Conservation (phyloP, 345 rosid genomes). For the Raphanus raphanistrum region DNA sequence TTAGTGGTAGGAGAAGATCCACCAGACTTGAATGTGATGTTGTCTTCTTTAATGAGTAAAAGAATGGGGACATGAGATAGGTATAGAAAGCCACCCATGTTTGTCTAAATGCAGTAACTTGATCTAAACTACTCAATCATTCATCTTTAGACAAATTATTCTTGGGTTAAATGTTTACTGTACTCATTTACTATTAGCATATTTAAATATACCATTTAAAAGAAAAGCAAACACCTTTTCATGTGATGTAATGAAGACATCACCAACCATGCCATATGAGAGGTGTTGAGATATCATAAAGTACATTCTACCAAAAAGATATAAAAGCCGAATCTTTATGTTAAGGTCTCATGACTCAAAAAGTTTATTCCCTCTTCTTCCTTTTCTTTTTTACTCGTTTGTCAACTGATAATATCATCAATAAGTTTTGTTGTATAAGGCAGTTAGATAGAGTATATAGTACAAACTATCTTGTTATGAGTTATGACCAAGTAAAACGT, state of each 20-base stretch:
- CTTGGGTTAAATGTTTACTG: background rate
- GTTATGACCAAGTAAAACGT: slow-evolving; percentile 26
- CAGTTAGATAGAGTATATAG: background rate
- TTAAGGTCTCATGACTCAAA: slow-evolving; percentile 15
- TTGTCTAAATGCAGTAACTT: slow-evolving; percentile 34
- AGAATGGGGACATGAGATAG: slow-evolving; percentile 40
- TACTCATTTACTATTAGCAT: background rate
- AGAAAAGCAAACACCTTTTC: slow-evolving; percentile 23
- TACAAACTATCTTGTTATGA: background rate
- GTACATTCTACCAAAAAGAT: slow-evolving; percentile 25
- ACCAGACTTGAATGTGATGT: slow-evolving; percentile 42
- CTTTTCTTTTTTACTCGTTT: background rate
- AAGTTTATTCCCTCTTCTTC: slow-evolving; percentile 11
- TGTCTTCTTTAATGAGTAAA: slow-evolving; percentile 38
- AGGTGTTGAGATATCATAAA: slow-evolving; percentile 25
- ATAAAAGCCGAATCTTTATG: slow-evolving; percentile 21
- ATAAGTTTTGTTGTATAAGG: background rate
- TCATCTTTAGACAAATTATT: slow-evolving; percentile 5
- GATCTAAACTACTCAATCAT: slow-evolving; percentile 10
- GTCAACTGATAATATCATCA: slow-evolving; percentile 31
- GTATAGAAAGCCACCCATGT: slow-evolving; percentile 36
- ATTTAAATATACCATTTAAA: background rate
- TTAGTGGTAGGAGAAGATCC: slow-evolving; percentile 38
- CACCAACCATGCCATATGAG: slow-evolving; percentile 25
- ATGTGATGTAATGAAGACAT: slow-evolving; percentile 29